Percentiles rank a stretch among this genome's conserved stretches.
Conservation (phyloP, 2,329 filamentous ascomycete species). For the Verticillium zaregamsianum region DNA sequence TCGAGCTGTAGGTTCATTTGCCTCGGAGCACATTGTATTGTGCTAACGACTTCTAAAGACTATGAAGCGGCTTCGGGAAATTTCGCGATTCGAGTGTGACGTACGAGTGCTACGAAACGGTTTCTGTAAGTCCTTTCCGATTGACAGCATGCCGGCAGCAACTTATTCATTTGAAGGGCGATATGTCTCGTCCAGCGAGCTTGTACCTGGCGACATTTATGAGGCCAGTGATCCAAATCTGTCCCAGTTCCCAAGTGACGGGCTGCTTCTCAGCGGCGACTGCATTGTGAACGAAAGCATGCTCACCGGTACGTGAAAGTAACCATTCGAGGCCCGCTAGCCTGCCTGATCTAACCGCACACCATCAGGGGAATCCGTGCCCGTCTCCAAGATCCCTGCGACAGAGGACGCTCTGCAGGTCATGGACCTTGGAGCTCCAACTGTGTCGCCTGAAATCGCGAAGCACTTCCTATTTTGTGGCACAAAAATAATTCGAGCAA, state of each 20-base stretch:
- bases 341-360: constrained; percentile 1
- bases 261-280: constrained; percentile 84
- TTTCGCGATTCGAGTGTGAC: constrained; percentile 93
- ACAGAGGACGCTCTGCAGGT: constrained; percentile 72
- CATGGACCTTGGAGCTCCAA: constrained; percentile 75
- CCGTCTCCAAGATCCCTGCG: constrained; percentile 86
- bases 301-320: constrained; percentile 59
- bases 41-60: constrained; percentile 45
- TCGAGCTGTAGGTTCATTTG: constrained; percentile 55
- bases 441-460: constrained; percentile 77
- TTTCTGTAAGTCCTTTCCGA: constrained; percentile 62
- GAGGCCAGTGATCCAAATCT: constrained; percentile 93
- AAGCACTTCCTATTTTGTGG: constrained; percentile 91
- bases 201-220: constrained; percentile 94
- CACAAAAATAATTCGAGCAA: constrained; percentile 88
- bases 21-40: neutral
- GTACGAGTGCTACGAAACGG: constrained; percentile 89
- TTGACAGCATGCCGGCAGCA: constrained; percentile 13
- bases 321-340: neutral
- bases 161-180: constrained; percentile 54
- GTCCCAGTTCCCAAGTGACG: constrained; percentile 86
- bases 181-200: constrained; percentile 77
- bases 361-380: constrained; percentile 76
- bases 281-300: constrained; percentile 99
- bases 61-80: constrained; percentile 84